These are phyloP conservation scores for Lecanicillium sp. DNA, from an alignment of 2,329 filamentous ascomycete genomes.

Conservation along the genomic window DNA sequence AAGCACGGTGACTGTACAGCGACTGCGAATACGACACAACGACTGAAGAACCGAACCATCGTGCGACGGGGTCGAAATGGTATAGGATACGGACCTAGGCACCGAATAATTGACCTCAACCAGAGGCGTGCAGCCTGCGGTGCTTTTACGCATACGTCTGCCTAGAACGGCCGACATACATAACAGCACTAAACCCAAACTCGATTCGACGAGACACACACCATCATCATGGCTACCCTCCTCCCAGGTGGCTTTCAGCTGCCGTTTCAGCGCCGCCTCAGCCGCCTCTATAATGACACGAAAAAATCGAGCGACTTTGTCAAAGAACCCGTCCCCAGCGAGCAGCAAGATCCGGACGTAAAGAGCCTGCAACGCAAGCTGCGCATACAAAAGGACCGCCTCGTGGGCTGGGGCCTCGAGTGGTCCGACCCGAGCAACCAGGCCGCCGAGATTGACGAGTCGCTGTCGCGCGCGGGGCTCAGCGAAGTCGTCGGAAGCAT, in stretches of 20 bases:
- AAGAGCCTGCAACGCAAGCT: constrained; percentile 68
- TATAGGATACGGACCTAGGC: too few relatives aligned
- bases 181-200: not conserved
- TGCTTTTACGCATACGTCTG: constrained; percentile 1
- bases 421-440: constrained; percentile 67
- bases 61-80: too few relatives aligned
- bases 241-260: constrained; percentile 48
- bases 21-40: not conserved
- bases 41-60: not conserved
- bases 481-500: constrained; percentile 74
- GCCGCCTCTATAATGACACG: constrained; percentile 72
- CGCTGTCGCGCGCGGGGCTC: constrained; percentile 64
- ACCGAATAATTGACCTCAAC: not conserved
- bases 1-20: not conserved
- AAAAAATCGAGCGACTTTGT: constrained; percentile 73
- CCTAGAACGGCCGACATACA: not conserved
- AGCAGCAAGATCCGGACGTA: constrained; percentile 55
- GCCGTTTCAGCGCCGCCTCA: constrained; percentile 57
- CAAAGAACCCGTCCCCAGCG: constrained; percentile 56
- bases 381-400: constrained; percentile 71
- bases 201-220: not conserved
- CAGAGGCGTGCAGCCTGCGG: not conserved
- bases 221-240: constrained; percentile 41
- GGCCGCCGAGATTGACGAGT: constrained; percentile 64
- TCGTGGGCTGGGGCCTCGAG: constrained; percentile 74